These are phyloP conservation scores for Lagenidium giganteum DNA, from an alignment of 352 stramenopile genomes.

Conservation along the genomic window DNA sequence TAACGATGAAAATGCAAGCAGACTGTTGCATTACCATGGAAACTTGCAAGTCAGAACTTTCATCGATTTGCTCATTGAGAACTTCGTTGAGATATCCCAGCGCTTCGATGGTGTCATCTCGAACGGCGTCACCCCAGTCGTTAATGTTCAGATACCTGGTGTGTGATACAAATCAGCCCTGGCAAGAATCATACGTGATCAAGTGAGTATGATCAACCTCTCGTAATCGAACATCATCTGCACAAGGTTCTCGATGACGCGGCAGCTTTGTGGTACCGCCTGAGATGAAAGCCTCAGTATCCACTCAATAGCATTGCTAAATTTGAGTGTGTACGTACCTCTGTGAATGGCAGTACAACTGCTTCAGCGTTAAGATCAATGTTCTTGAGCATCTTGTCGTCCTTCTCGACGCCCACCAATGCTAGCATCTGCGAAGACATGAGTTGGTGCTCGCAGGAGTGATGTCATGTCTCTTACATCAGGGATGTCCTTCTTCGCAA, in stretches of 20 bases:
- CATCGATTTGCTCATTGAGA: constrained; percentile 73
- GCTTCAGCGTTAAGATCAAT: constrained; percentile 35
- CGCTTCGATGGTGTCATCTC: constrained; percentile 72
- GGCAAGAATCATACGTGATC: constrained; percentile 1
- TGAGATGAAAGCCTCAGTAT: constrained; percentile 12
- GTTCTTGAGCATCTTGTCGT: constrained; percentile 53
- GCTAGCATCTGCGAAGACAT: constrained; percentile 25
- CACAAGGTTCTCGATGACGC: constrained; percentile 50
- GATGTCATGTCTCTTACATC: constrained; percentile 28
- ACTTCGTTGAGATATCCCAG: constrained; percentile 64
- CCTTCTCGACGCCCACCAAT: constrained; percentile 48
- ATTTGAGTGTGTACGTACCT: too few relatives aligned
- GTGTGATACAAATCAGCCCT: neutral
- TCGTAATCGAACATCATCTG: constrained; percentile 84
- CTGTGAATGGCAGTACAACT: constrained; percentile 62
- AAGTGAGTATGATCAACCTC: too few relatives aligned
- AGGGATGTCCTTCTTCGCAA: constrained; percentile 34
- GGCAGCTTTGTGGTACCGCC: constrained; percentile 61
- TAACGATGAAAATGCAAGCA: constrained; percentile 75
- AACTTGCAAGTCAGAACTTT: constrained; percentile 66
- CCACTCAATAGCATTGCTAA: too few relatives aligned
- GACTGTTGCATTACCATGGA: constrained; percentile 71
- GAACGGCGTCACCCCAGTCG: constrained; percentile 70
- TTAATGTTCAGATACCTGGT: constrained; percentile 69
- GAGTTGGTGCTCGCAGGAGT: too few relatives aligned